Base-by-base conservation (phyloP, 2,329 filamentous ascomycete species). In the Chaetomium sp. region DNA sequence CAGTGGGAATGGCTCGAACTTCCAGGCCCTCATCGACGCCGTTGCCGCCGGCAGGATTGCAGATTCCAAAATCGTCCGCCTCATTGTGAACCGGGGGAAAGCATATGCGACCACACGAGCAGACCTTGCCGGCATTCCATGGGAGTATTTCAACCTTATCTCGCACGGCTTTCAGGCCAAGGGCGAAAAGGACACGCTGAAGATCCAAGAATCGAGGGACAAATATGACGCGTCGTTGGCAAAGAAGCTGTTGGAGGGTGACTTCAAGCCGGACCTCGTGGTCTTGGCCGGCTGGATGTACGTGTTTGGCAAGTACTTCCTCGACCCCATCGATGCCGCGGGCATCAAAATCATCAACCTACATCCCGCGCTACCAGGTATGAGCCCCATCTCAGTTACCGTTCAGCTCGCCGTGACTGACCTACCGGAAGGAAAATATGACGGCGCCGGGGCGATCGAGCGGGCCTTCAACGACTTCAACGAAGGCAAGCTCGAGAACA, bases 261-360 rank as follows among this genome's bases (percentile, higher is more conserved):
- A 73, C 2, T 75, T 78, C 4, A 84, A 89, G 64, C 92, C 92
- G 0, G 85, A 93, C 62, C 77, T 96, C 62, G 86, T 96, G 57
- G 89, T 95, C 9, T 90, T 93, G 70, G 89, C 91, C 3, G 92
- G 93, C 2, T 96, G 91, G 84, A 96, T 96, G 92, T 89, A 95
- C 75, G 89, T 96, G 64, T 84, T 96, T 57, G 88, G 87, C 0
- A 80, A 81, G 2, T 79, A 81, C 1, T 95, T 96, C 74, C 79
- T 96, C 56, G 81, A 84, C 9, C 90, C 91, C 1, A 74, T 96
- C 8, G 82, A 85, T 38, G 78, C 76, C 13, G 85, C 82, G 0
- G 83, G 83, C 0, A 81, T 94, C 42, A 84, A 82, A 27, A 87
- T 94, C 53, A 93, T 96, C 72, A 96, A 96, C 74, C 77, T 96